These are phyloP conservation scores for Pythium utonaiense DNA, from an alignment of 352 stramenopile genomes.

Conservation along the genomic window DNA sequence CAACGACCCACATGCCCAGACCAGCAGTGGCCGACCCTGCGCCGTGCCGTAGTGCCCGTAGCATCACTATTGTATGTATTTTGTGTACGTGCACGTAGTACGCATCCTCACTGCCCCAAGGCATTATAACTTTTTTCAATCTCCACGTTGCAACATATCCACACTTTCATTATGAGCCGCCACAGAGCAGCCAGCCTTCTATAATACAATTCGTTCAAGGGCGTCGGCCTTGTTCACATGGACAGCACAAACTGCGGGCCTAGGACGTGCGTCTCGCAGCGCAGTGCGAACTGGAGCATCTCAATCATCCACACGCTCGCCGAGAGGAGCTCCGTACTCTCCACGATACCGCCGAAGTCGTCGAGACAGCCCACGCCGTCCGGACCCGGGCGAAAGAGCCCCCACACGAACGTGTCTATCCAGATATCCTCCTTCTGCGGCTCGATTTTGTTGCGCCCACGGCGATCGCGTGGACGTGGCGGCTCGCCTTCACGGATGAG, in stretches of 20 bases:
- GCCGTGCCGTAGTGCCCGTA: background rate
- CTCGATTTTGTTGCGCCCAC: conserved; percentile 49
- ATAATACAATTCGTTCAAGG: background rate
- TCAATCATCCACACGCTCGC: conserved; percentile 70
- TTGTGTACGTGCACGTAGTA: too few relatives aligned
- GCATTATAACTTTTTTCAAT: too few relatives aligned
- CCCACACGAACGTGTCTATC: conserved; percentile 73
- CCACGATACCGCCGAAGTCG: conserved; percentile 60
- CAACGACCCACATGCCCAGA: background rate
- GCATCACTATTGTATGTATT: too few relatives aligned
- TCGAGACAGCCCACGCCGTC: conserved; percentile 42
- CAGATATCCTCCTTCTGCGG: conserved; percentile 52
- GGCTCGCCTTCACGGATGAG: conserved; percentile 44
- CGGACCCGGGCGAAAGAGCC: conserved; percentile 44
- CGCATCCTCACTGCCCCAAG: too few relatives aligned
- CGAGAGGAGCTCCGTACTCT: conserved; percentile 50
- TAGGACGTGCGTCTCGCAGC: conserved; percentile 47
- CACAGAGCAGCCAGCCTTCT: background rate
- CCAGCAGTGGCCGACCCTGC: background rate
- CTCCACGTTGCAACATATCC: too few relatives aligned
- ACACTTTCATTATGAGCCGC: too few relatives aligned
- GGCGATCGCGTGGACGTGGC: conserved; percentile 39
- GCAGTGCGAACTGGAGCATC: conserved; percentile 63
- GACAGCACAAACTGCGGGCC: conserved; percentile 36
- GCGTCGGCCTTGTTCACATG: conserved; percentile 3